These are phyloP conservation scores for Toxicodendron radicans DNA, from an alignment of 345 rosid species.

Conservation along the genomic window DNA sequence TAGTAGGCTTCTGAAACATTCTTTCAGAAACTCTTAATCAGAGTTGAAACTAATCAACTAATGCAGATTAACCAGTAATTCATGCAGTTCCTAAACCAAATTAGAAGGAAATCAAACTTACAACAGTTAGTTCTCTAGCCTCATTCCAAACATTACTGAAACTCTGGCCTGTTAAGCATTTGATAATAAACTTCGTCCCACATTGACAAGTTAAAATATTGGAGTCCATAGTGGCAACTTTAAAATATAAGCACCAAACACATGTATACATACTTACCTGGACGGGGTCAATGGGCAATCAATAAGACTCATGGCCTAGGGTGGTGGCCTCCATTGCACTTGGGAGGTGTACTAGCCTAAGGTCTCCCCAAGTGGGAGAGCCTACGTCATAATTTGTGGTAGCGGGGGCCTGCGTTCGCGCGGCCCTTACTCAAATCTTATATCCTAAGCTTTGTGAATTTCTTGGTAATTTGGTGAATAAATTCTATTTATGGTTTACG, in stretches of 20 bases:
- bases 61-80: too few relatives aligned
- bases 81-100: too few relatives aligned
- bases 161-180: too few relatives aligned
- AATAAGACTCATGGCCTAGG: constrained; percentile 18
- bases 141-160: too few relatives aligned
- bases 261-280: constrained; percentile 10
- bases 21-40: too few relatives aligned
- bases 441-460: too few relatives aligned
- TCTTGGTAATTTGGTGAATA: too few relatives aligned
- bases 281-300: constrained; percentile 29
- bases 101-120: too few relatives aligned
- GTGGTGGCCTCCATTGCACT: constrained; percentile 25
- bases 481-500: too few relatives aligned
- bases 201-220: neutral
- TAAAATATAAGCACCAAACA: neutral
- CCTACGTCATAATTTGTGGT: constrained; percentile 55
- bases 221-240: neutral
- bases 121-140: too few relatives aligned
- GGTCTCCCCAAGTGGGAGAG: constrained; percentile 45
- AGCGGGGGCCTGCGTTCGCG: constrained; percentile 62
- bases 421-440: constrained; percentile 14
- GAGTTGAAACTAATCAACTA: too few relatives aligned
- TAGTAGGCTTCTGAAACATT: too few relatives aligned
- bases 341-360: constrained; percentile 7
- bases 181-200: neutral